phyloP scores from a whole-genome alignment of 2,329 filamentous ascomycete species.

The Phialemonium atrogriseum region DNA sequence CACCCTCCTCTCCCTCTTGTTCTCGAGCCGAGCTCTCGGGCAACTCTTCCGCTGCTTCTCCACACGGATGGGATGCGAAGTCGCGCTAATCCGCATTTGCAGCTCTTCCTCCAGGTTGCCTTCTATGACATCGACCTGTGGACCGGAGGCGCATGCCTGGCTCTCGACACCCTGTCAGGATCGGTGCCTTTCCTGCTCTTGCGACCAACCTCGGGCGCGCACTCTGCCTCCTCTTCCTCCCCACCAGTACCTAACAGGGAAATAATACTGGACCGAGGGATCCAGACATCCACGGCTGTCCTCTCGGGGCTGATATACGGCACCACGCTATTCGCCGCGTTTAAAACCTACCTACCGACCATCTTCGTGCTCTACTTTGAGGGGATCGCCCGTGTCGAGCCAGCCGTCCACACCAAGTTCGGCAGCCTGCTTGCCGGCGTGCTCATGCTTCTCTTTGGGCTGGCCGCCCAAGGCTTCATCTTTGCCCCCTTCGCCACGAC shows the following conservation, averaged over 20 bases:
- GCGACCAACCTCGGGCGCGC: slow-evolving; percentile 56
- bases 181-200: slow-evolving; percentile 69
- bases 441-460: slow-evolving; percentile 48
- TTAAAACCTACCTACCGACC: slow-evolving; percentile 61
- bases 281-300: slow-evolving; percentile 56
- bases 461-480: slow-evolving; percentile 67
- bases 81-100: slow-evolving; percentile 9
- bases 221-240: slow-evolving; percentile 49
- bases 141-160: slow-evolving; percentile 53
- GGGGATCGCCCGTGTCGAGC: slow-evolving; percentile 59
- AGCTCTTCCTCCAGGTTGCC: slow-evolving; percentile 65
- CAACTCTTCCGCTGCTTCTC: slow-evolving; percentile 6
- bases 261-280: slow-evolving; percentile 54
- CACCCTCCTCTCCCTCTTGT: background rate
- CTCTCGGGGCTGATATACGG: slow-evolving; percentile 68
- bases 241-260: slow-evolving; percentile 49
- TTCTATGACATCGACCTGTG: slow-evolving; percentile 66
- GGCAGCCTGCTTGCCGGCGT: slow-evolving; percentile 46
- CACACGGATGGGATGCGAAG: slow-evolving; percentile 5
- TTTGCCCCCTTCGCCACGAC: slow-evolving; percentile 60
- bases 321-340: slow-evolving; percentile 61
- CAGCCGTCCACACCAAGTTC: slow-evolving; percentile 55
- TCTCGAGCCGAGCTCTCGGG: too few species aligned
- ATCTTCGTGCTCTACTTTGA: slow-evolving; percentile 70
- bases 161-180: slow-evolving; percentile 60